Base-by-base conservation (phyloP, 352 stramenopile genomes). In the Globisporangium nunn region DNA sequence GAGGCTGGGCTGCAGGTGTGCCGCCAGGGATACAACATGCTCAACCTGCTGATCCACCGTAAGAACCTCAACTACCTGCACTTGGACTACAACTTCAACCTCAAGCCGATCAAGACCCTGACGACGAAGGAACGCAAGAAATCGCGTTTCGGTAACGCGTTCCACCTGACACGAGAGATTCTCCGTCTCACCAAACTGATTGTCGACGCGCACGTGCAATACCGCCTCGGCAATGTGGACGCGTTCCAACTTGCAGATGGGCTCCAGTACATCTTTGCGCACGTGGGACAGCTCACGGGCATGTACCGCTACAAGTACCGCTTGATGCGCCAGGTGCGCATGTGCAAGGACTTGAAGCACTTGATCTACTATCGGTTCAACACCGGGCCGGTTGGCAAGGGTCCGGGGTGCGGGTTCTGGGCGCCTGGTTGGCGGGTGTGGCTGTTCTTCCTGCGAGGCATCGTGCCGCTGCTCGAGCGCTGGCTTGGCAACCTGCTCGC, bases 351-450 rank as follows among this genome's bases (percentile, higher is more conserved):
- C 82, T 79, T 99, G 61, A 99, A 99, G 76, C 98, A 99, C 71
- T 73, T 99, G 52, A 99, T 99, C 66, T 99, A 99, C 79, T 99
- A 99, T 74, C 86, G 97, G 6, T 99, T 99, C 80, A 99, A 99
- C 81, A 99, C 97, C 40, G 98, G 97, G 31, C 97, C 97, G 2
- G 97, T 99, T 2, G 97, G 97, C 28, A 99, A 99, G 75, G 97
- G 98, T 30, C 98, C 98, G 50, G 98, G 98, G 40, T 98, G 97
- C 66, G 97, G 97, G 18, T 99, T 99, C 67, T 99, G 98, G 98
- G 96, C 97, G 28, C 97, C 97, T 31, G 97, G 91, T 52, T 99
- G 98, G 98, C 84, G 97, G 37, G 97, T 99, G 28, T 99, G 98
- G 97, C 71, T 99, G 17, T 99, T 99, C 77, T 99, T 99, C 81